These are phyloP conservation scores for Pleurotus djamor DNA, from an alignment of 768 basidiomycete species.

Conservation along the genomic window DNA sequence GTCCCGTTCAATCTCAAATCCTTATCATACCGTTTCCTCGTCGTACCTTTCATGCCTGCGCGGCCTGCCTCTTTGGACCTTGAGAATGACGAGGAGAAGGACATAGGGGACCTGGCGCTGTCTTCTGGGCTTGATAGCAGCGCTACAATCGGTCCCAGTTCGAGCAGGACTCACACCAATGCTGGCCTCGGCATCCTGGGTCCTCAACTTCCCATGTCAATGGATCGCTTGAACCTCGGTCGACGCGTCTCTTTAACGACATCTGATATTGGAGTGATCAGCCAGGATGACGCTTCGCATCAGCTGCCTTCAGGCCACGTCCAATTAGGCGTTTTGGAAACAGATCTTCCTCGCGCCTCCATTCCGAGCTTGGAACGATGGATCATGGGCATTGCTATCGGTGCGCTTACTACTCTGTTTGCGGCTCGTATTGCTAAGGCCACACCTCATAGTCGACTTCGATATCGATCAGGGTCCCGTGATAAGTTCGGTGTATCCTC, in stretches of 20 bases:
- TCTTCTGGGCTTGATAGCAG: not conserved
- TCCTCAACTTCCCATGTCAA: not conserved
- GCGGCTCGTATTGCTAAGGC: not conserved
- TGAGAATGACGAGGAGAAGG: not conserved
- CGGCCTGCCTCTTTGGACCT: not conserved
- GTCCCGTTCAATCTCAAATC: not conserved
- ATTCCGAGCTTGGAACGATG: conserved; percentile 9
- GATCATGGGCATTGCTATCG: conserved; percentile 11
- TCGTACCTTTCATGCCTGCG: not conserved
- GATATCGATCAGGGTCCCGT: conserved; percentile 87
- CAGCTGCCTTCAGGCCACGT: not conserved
- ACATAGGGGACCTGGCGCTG: not conserved
- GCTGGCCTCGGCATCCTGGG: not conserved
- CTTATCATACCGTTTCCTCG: not conserved
- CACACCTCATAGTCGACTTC: conserved; percentile 65
- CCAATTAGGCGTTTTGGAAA: not conserved
- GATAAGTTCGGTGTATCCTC: conserved; percentile 67
- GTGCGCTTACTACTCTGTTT: not conserved
- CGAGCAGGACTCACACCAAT: not conserved
- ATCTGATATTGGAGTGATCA: not conserved
- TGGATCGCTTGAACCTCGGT: not conserved
- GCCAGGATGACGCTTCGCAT: not conserved
- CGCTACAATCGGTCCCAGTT: not conserved
- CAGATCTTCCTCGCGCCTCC: not conserved
- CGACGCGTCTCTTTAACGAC: not conserved